phyloP scores from a whole-genome alignment of 1,284 basidiomycete genomes.

The Cutaneotrichosporon sp. region DNA sequence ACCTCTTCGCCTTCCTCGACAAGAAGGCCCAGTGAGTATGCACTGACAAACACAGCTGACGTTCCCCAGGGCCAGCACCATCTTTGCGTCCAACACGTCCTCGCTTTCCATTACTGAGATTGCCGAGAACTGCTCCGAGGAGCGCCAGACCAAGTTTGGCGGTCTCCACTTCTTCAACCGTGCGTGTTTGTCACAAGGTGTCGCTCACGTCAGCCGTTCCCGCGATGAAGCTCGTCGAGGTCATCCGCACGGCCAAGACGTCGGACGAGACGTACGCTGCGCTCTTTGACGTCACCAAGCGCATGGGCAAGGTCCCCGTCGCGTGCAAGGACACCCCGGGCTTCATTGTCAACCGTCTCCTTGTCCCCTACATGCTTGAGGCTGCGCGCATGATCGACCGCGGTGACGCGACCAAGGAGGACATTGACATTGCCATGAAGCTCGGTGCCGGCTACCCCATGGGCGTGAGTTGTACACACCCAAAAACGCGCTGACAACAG shows the following conservation, averaged over 20 bases:
- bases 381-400: constrained; percentile 56
- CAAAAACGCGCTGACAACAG: constrained; percentile 24
- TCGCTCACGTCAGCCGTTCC: constrained; percentile 33
- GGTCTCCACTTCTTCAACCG: constrained; percentile 57
- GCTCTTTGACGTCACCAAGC: constrained; percentile 51
- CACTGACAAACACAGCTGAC: background rate
- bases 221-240: constrained; percentile 58
- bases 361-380: constrained; percentile 56
- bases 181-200: constrained; percentile 13
- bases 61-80: constrained; percentile 25
- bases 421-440: constrained; percentile 59
- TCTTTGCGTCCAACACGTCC: constrained; percentile 58
- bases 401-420: constrained; percentile 55
- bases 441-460: constrained; percentile 54
- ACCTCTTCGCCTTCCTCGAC: constrained; percentile 55
- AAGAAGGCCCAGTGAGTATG: constrained; percentile 47
- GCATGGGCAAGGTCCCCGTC: constrained; percentile 55
- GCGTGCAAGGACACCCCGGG: constrained; percentile 55
- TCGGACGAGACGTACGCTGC: constrained; percentile 50
- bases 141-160: constrained; percentile 49
- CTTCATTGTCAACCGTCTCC: constrained; percentile 55
- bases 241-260: constrained; percentile 53
- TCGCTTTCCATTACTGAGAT: constrained; percentile 54
- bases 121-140: constrained; percentile 44
- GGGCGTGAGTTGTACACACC: constrained; percentile 38